phyloP scores from a whole-genome alignment of 345 rosid genomes.

The Physaria fendleri region DNA sequence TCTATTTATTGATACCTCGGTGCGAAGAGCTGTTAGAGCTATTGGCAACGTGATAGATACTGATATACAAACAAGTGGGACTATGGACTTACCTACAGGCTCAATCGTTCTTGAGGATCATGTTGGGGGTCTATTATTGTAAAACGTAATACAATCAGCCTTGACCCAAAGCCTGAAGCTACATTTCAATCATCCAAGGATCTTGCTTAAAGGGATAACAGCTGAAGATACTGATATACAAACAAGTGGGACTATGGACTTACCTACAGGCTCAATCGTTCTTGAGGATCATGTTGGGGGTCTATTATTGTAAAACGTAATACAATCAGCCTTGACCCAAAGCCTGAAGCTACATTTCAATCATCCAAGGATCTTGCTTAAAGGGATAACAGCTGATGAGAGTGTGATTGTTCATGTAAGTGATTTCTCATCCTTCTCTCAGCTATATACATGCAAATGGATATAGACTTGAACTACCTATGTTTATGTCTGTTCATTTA shows the following conservation, averaged over 20 bases:
- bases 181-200: conserved; percentile 41
- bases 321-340: conserved; percentile 38
- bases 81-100: conserved; percentile 25
- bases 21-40: conserved; percentile 64
- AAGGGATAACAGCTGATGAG: conserved; percentile 92
- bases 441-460: neutral
- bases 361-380: conserved; percentile 57
- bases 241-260: conserved; percentile 16
- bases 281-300: conserved; percentile 67
- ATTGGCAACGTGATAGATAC: conserved; percentile 38
- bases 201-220: conserved; percentile 77
- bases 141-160: conserved; percentile 47
- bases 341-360: conserved; percentile 36
- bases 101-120: conserved; percentile 47
- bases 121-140: conserved; percentile 59
- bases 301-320: conserved; percentile 55
- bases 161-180: conserved; percentile 42
- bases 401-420: conserved; percentile 87
- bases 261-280: conserved; percentile 29
- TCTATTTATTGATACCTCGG: conserved; percentile 66
- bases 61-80: conserved; percentile 20
- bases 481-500: neutral
- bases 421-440: conserved; percentile 7
- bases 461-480: neutral
- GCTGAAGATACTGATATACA: conserved; percentile 41